Evolutionary conservation across 768 basidiomycete genomes (phyloP).

Genomic region (Termitomyces heimii): DNA sequence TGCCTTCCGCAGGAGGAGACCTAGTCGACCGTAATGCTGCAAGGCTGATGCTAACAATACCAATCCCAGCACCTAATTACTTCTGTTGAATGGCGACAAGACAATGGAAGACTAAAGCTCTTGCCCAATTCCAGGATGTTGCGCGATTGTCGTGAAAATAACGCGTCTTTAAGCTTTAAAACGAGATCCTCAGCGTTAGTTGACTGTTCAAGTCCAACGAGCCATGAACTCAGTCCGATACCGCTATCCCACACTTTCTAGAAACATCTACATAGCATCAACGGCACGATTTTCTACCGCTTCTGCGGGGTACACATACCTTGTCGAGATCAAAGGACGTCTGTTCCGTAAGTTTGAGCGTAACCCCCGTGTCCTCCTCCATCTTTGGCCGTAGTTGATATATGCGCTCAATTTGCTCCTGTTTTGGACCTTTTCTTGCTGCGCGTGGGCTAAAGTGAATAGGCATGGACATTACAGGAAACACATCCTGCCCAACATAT

Average conservation of each 20-base stretch:
- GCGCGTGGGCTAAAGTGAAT: slow-evolving; percentile 34
- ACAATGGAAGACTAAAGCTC: slow-evolving; percentile 10
- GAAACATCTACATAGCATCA: slow-evolving; percentile 23
- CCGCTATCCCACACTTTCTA: slow-evolving; percentile 99
- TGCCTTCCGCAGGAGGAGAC: slow-evolving; percentile 1
- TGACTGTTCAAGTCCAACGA: slow-evolving; percentile 33
- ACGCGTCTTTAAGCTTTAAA: slow-evolving; percentile 21
- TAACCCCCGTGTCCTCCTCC: slow-evolving; percentile 13
- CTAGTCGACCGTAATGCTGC: slow-evolving; percentile 45
- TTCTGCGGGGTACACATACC: slow-evolving; percentile 36
- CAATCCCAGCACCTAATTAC: slow-evolving; percentile 72
- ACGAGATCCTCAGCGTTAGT: slow-evolving; percentile 1
- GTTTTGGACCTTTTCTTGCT: slow-evolving; percentile 38
- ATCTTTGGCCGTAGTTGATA: slow-evolving; percentile 32
- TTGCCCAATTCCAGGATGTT: slow-evolving; percentile 68
- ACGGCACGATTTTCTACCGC: neutral
- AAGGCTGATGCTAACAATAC: slow-evolving; percentile 68
- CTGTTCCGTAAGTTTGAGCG: slow-evolving; percentile 62
- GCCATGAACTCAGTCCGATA: slow-evolving; percentile 78
- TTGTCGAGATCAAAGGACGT: slow-evolving; percentile 93
- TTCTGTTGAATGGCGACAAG: neutral
- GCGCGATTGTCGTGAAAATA: slow-evolving; percentile 35
- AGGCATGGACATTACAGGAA: slow-evolving; percentile 69
- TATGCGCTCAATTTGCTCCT: slow-evolving; percentile 59
- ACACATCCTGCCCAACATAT: slow-evolving; percentile 37